phyloP scores from a whole-genome alignment of 768 basidiomycete genomes.

The Hemileccinum impolitum region DNA sequence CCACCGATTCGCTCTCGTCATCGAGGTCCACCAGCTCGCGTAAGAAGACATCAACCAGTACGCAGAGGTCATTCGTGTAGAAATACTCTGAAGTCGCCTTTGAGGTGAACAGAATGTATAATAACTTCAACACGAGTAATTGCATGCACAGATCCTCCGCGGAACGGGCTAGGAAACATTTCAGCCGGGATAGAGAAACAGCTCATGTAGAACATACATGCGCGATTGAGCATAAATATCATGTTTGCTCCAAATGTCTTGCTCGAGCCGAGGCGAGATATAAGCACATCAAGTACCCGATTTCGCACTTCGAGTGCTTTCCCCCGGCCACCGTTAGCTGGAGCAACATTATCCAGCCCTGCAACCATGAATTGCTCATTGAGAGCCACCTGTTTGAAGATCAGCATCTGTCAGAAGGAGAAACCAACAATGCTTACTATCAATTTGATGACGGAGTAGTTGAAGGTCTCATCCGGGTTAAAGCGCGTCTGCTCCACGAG shows the following conservation, averaged over 20 bases:
- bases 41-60: constrained; percentile 97
- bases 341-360: constrained; percentile 40
- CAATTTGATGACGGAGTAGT: constrained; percentile 93
- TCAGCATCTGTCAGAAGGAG: constrained; percentile 6
- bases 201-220: constrained; percentile 53
- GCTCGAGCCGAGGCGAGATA: constrained; percentile 79
- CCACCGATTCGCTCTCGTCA: constrained; percentile 88
- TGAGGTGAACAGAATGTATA: constrained; percentile 94
- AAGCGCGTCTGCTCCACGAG: constrained; percentile 90
- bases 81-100: constrained; percentile 93
- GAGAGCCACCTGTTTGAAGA: constrained; percentile 66
- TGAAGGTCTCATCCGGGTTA: constrained; percentile 88
- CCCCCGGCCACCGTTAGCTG: constrained; percentile 23
- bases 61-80: constrained; percentile 95
- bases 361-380: constrained; percentile 99
- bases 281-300: constrained; percentile 77
- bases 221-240: constrained; percentile 98
- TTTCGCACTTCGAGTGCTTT: constrained; percentile 54
- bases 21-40: constrained; percentile 89
- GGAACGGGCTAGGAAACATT: constrained; percentile 59
- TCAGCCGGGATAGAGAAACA: constrained; percentile 6
- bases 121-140: constrained; percentile 86
- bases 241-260: constrained; percentile 98
- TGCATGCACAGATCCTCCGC: constrained; percentile 95
- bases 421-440: constrained; percentile 53